Percentiles rank a stretch among this genome's conserved stretches.
Conservation (phyloP, 2,329 filamentous ascomycete species). For the Colletotrichum tamarilloi region DNA sequence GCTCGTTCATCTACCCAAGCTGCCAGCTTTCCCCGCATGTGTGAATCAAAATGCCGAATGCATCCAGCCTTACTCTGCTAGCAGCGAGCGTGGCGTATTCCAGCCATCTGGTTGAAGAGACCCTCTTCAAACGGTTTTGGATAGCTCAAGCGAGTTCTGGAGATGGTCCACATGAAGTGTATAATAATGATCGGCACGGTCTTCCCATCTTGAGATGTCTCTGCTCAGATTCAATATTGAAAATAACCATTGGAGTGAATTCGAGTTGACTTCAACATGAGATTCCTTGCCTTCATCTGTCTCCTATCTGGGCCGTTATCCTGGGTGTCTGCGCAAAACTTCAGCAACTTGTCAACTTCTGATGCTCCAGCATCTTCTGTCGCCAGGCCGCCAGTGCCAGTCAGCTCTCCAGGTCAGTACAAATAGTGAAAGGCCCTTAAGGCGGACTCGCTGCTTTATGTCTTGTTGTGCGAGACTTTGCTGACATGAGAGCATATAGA, state of each 20-base stretch:
- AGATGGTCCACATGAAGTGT: background rate
- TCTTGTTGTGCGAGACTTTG: background rate
- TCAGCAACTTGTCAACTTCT: background rate
- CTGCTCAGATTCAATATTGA: background rate
- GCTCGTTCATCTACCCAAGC: background rate
- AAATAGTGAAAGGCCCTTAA: background rate
- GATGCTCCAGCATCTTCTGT: background rate
- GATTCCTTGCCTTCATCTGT: background rate
- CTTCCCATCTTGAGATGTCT: background rate
- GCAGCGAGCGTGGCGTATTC: background rate
- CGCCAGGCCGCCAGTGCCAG: background rate
- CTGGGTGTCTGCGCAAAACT: conserved; percentile 5
- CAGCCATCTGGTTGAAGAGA: background rate
- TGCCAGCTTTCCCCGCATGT: background rate
- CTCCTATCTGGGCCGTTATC: background rate
- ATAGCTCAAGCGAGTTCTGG: background rate
- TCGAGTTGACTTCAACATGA: background rate
- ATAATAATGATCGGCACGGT: background rate
- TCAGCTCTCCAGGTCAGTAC: background rate
- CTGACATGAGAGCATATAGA: background rate
- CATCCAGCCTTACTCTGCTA: background rate
- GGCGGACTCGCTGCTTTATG: background rate
- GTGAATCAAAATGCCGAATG: background rate
- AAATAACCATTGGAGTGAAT: background rate
- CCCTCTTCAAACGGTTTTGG: background rate